Percentiles rank a stretch among this genome's conserved stretches.
These are phyloP conservation scores for Cyphellophora europaea DNA, from an alignment of 2,329 filamentous ascomycete genomes.

Conservation along the genomic window DNA sequence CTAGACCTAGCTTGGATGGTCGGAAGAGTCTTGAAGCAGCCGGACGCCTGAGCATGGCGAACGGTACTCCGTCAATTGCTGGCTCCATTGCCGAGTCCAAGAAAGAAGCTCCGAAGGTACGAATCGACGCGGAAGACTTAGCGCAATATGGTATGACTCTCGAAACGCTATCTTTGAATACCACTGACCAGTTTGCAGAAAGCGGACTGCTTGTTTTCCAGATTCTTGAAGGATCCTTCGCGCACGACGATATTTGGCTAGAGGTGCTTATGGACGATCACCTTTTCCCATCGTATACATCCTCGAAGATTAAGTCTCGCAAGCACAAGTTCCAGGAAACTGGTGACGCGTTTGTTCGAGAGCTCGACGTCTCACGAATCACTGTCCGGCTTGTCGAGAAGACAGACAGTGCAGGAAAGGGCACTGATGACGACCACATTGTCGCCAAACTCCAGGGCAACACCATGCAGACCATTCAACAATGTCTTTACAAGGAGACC, in stretches of 20 bases:
- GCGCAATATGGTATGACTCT: slow-evolving; percentile 56
- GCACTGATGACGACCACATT: slow-evolving; percentile 59
- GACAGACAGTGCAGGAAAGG: slow-evolving; percentile 61
- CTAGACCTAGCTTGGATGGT: slow-evolving; percentile 10
- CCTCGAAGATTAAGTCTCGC: slow-evolving; percentile 62
- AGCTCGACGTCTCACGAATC: slow-evolving; percentile 91
- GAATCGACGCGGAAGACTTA: slow-evolving; percentile 69
- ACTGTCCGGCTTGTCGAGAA: slow-evolving; percentile 81
- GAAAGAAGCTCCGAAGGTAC: slow-evolving; percentile 63
- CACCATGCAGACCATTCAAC: slow-evolving; percentile 78
- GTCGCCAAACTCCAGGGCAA: slow-evolving; percentile 76
- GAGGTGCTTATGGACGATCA: slow-evolving; percentile 93
- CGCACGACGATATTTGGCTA: slow-evolving; percentile 64
- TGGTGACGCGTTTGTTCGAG: slow-evolving; percentile 90
- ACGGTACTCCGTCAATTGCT: slow-evolving; percentile 28
- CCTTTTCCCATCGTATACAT: slow-evolving; percentile 80
- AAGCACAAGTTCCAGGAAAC: slow-evolving; percentile 74
- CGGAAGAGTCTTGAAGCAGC: slow-evolving; percentile 13
- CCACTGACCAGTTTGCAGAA: no score
- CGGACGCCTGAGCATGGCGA: slow-evolving; percentile 4
- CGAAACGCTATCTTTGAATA: no score
- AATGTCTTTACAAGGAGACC: slow-evolving; percentile 85
- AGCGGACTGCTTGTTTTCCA: slow-evolving; percentile 92
- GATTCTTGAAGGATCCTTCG: slow-evolving; percentile 78
- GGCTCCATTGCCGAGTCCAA: slow-evolving; percentile 36